These are phyloP conservation scores for Pittosporum tobira DNA, from an alignment of 129 eudicot species.

Conservation along the genomic window DNA sequence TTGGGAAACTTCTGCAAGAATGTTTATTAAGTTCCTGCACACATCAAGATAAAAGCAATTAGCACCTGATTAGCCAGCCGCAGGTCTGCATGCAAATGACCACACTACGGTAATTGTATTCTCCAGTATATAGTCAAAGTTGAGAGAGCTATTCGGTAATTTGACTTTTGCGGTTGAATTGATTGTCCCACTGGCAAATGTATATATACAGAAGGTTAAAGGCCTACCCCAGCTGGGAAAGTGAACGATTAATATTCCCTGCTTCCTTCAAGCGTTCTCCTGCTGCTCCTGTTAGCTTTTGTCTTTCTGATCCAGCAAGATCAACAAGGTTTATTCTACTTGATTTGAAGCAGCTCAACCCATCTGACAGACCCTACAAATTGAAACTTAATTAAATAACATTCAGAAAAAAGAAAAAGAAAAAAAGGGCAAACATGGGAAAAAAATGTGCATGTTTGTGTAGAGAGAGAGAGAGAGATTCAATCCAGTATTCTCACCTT, in stretches of 20 bases:
- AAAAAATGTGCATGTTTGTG: neutral
- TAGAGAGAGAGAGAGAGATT: constrained; percentile 4
- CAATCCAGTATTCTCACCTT: constrained; percentile 50
- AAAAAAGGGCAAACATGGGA: neutral
- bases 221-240: constrained; percentile 92
- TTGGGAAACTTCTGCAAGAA: constrained; percentile 93
- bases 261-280: constrained; percentile 98
- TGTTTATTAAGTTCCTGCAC: constrained; percentile 76
- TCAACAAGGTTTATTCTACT: constrained; percentile 95
- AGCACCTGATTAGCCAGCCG: too few species aligned
- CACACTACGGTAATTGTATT: too few species aligned
- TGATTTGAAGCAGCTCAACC: constrained; percentile 69
- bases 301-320: constrained; percentile 98
- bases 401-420: neutral
- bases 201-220: neutral
- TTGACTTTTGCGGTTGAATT: too few species aligned
- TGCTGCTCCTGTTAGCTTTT: constrained; percentile 93
- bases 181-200: neutral
- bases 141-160: too few species aligned
- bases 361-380: constrained; percentile 60
- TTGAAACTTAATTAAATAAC: constrained; percentile 8
- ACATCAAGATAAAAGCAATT: constrained; percentile 9
- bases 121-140: too few species aligned
- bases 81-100: too few species aligned
- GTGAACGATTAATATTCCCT: constrained; percentile 96